Conservation (phyloP, 306 rosid genomes). For the Rosa multiflora region DNA sequence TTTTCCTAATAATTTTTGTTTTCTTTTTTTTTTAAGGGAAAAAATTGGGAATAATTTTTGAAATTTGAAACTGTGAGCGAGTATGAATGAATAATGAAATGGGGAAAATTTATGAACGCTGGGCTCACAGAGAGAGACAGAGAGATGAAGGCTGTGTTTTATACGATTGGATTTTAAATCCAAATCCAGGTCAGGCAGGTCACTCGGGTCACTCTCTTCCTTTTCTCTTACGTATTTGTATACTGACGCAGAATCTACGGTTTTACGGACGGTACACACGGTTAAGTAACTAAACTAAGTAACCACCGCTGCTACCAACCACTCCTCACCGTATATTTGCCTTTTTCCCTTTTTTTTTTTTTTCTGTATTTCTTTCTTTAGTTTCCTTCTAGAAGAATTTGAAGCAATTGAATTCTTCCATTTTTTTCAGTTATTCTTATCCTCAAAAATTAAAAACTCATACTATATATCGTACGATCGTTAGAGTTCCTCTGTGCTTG, state of each 20-base stretch:
- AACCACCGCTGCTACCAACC: not conserved
- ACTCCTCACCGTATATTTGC: not conserved
- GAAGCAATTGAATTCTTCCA: not conserved
- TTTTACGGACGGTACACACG: constrained; percentile 2
- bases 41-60: constrained; percentile 9
- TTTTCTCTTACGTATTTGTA: not conserved
- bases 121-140: not conserved
- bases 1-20: not conserved
- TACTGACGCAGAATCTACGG: constrained; percentile 6
- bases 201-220: not conserved
- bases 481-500: no score
- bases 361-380: not conserved
- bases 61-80: constrained; percentile 26
- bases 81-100: not conserved
- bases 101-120: constrained; percentile 3
- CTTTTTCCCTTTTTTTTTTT: not conserved
- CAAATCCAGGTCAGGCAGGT: constrained; percentile 21
- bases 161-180: constrained; percentile 17
- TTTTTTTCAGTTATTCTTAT: no score
- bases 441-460: no score
- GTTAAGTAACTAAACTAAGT: constrained; percentile 21
- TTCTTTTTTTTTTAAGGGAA: not conserved
- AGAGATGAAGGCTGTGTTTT: constrained; percentile 2
- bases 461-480: no score
- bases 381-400: constrained; percentile 7